These are phyloP conservation scores for Backusella tarrabulga DNA, from an alignment of 192 early-diverging fungal species.

Conservation along the genomic window DNA sequence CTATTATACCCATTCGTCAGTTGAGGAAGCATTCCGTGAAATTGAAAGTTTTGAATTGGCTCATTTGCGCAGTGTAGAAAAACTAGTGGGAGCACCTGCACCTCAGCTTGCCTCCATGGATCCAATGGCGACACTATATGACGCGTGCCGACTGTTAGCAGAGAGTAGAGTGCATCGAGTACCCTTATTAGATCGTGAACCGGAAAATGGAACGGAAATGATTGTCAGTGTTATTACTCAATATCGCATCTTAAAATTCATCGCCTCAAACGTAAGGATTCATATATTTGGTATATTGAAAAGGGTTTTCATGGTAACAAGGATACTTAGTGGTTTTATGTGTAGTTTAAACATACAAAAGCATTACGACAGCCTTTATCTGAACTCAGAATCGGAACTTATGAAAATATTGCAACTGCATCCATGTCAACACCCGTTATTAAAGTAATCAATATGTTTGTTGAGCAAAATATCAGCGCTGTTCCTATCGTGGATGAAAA, in stretches of 20 bases:
- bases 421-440: constrained; percentile 80
- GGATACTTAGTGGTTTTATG: constrained; percentile 60
- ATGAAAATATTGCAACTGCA: constrained; percentile 79
- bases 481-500: constrained; percentile 92
- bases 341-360: constrained; percentile 28
- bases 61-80: constrained; percentile 65
- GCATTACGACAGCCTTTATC: constrained; percentile 33
- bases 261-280: constrained; percentile 32
- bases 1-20: constrained; percentile 82
- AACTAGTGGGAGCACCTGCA: constrained; percentile 53
- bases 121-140: constrained; percentile 83
- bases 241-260: constrained; percentile 36
- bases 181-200: constrained; percentile 83
- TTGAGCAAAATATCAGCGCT: constrained; percentile 84
- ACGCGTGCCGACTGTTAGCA: constrained; percentile 77
- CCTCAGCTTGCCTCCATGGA: constrained; percentile 75
- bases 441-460: constrained; percentile 90
- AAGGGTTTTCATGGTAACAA: constrained; percentile 55
- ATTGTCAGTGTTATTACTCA: constrained; percentile 91
- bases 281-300: constrained; percentile 21
- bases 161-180: constrained; percentile 85
- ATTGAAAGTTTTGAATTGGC: constrained; percentile 79
- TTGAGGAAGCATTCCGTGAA: constrained; percentile 81
- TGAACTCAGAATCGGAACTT: constrained; percentile 77
- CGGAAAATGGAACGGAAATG: constrained; percentile 72